These are phyloP conservation scores for Ganoderma meredithae DNA, from an alignment of 1,284 basidiomycete genomes.

Conservation along the genomic window DNA sequence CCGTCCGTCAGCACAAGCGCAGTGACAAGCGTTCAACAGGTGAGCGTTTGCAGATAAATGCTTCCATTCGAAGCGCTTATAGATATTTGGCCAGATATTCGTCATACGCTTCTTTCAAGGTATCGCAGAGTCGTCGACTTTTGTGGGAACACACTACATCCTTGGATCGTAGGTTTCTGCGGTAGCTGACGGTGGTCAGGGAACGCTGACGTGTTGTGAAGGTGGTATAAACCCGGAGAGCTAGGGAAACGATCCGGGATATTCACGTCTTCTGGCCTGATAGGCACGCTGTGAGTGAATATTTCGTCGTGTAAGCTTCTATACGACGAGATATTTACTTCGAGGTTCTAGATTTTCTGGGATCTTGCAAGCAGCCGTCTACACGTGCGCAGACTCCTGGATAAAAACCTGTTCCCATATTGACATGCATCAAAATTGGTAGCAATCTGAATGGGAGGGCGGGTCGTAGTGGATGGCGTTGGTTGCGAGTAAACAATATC, in stretches of 20 bases:
- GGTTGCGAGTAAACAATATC: conserved; percentile 58
- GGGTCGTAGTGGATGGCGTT: conserved; percentile 74
- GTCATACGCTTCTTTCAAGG: conserved; percentile 80
- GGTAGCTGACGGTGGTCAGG: neutral
- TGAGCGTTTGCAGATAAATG: conserved; percentile 32
- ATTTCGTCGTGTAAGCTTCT: too few species aligned
- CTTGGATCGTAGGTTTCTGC: conserved; percentile 63
- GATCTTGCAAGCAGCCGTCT: conserved; percentile 71
- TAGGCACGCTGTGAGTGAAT: conserved; percentile 62
- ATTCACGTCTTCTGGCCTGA: conserved; percentile 72
- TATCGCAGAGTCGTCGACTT: conserved; percentile 75
- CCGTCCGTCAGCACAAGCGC: conserved; percentile 56
- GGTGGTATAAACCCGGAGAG: conserved; percentile 76
- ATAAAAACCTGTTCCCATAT: neutral
- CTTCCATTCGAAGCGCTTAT: conserved; percentile 23
- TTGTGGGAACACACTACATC: conserved; percentile 79
- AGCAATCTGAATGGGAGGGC: conserved; percentile 66
- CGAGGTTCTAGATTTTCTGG: conserved; percentile 66
- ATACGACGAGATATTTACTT: neutral
- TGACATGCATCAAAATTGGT: conserved; percentile 5
- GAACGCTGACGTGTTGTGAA: neutral
- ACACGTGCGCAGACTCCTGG: conserved; percentile 47
- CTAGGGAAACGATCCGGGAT: conserved; percentile 76
- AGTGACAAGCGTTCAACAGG: conserved; percentile 64
- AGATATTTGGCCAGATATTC: conserved; percentile 56